Conservation (phyloP, 73 alveolate species). For the Paramecium tetraurelia region DNA sequence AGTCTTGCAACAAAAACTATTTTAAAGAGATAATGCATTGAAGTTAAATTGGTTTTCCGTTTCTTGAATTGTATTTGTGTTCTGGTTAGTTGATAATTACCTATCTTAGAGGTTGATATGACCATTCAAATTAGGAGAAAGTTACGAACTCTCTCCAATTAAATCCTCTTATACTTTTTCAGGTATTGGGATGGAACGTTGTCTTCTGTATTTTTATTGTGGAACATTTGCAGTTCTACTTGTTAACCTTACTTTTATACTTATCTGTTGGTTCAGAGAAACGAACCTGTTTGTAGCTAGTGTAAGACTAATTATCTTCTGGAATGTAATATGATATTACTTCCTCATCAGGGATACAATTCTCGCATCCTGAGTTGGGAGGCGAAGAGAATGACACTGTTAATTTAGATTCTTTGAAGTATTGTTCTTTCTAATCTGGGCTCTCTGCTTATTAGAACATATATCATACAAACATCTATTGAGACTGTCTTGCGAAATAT, state of each 20-base stretch:
- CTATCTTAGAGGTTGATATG: not conserved
- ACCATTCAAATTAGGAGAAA: not conserved
- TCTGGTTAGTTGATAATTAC: not conserved
- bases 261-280: constrained; percentile 1
- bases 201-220: not conserved
- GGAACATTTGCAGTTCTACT: not conserved
- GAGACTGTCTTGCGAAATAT: not conserved
- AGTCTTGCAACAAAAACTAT: not conserved
- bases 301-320: not conserved
- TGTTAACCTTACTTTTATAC: not conserved
- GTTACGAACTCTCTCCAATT: not conserved
- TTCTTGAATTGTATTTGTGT: not conserved
- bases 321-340: not conserved
- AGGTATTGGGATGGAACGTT: not conserved
- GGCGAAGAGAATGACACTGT: not conserved
- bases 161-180: constrained; percentile 1
- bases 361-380: not conserved
- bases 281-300: not conserved
- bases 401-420: not conserved
- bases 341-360: constrained; percentile 31
- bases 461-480: not conserved
- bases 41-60: not conserved
- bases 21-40: constrained; percentile 24
- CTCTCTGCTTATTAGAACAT: not conserved
- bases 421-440: not conserved